Percentiles rank a stretch among this genome's conserved stretches.
Evolutionary conservation across 75 land plant genomes (phyloP).

Genomic region (Picea glauca): DNA sequence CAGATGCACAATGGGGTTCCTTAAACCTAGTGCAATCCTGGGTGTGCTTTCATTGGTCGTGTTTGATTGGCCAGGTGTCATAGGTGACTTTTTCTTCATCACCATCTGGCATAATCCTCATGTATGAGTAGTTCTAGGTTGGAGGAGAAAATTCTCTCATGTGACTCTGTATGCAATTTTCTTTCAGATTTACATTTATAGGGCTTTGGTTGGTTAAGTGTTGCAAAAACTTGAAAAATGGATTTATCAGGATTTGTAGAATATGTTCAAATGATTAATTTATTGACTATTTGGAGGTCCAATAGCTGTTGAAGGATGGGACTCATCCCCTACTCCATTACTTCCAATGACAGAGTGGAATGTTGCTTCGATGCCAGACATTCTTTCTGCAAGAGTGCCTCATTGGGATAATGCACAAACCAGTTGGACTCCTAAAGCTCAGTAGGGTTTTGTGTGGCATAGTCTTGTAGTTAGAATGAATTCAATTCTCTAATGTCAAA

Average conservation of each 20-base stretch:
- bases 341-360: conserved; percentile 15
- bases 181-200: neutral
- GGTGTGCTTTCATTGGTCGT: conserved; percentile 12
- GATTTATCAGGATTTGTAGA: neutral
- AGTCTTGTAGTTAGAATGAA: too few species aligned
- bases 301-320: conserved; percentile 16
- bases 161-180: neutral
- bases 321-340: conserved; percentile 13
- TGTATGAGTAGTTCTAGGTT: neutral
- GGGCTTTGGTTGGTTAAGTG: neutral
- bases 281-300: neutral
- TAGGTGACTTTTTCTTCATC: neutral
- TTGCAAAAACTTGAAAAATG: conserved; percentile 12
- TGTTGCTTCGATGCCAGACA: conserved; percentile 1
- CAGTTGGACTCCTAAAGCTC: too few species aligned
- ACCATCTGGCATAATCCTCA: neutral
- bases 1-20: conserved; percentile 9
- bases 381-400: neutral
- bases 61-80: conserved; percentile 21
- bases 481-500: too few species aligned
- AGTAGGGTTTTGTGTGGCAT: neutral
- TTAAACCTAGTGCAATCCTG: conserved; percentile 9
- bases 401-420: conserved; percentile 1
- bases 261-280: too few species aligned
- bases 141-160: neutral